Percentiles rank a stretch among this genome's conserved stretches.
Conservation (phyloP, 1,284 basidiomycete species). For the Fomitopsis schrenkii region DNA sequence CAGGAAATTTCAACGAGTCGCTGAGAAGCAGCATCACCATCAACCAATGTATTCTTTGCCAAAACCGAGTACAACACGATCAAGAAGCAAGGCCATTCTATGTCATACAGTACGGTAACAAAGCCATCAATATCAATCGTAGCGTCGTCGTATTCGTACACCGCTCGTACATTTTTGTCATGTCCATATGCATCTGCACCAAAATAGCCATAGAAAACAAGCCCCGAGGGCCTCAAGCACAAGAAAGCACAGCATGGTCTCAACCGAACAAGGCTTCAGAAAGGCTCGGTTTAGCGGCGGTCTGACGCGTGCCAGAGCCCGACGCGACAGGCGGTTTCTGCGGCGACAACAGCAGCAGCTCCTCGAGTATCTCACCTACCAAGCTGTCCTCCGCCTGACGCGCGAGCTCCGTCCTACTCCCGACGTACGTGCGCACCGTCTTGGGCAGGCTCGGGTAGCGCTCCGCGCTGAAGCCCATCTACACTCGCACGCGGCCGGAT, state of each 20-base stretch:
- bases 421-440: slow-evolving; percentile 49
- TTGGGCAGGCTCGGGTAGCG: slow-evolving; percentile 47
- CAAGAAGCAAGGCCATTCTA: not conserved
- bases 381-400: slow-evolving; percentile 35
- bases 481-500: slow-evolving; percentile 4
- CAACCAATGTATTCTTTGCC: not conserved
- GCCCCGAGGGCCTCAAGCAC: not conserved
- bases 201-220: not conserved
- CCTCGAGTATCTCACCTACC: slow-evolving; percentile 61
- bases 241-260: not conserved
- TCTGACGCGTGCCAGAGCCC: slow-evolving; percentile 10
- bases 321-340: slow-evolving; percentile 10
- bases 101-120: not conserved
- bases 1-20: too few species aligned
- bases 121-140: not conserved
- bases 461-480: slow-evolving; percentile 71
- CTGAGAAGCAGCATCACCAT: not conserved
- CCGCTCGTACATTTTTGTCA: slow-evolving; percentile 5
- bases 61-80: not conserved
- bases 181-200: not conserved
- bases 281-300: slow-evolving; percentile 1
- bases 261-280: not conserved
- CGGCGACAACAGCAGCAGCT: slow-evolving; percentile 27
- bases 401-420: slow-evolving; percentile 26
- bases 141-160: not conserved